Percentiles rank a stretch among this genome's conserved stretches.
Evolutionary conservation across 2,329 filamentous ascomycete genomes (phyloP).

Genomic region (Cladosporium velox): DNA sequence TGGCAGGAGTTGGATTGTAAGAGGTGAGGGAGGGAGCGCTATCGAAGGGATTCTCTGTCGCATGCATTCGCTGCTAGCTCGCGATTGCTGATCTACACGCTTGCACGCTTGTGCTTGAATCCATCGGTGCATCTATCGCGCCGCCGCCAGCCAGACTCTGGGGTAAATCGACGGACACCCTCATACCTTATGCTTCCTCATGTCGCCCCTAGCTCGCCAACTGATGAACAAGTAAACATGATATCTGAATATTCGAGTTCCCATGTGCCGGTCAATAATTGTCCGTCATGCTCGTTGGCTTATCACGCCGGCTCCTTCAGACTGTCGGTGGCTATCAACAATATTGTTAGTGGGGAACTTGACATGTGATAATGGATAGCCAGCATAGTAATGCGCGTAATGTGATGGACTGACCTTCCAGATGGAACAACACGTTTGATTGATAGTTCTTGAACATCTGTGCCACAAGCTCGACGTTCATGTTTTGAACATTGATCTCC

Average conservation of each 20-base stretch:
- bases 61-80: conserved; percentile 10
- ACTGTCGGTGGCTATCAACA: conserved; percentile 71
- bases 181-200: background rate
- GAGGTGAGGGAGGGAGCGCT: background rate
- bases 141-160: background rate
- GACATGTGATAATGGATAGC: background rate
- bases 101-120: background rate
- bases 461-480: conserved; percentile 96
- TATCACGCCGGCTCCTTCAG: conserved; percentile 60
- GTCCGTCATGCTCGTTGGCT: background rate
- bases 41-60: conserved; percentile 1
- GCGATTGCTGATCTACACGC: conserved; percentile 9
- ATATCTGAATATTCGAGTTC: background rate
- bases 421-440: conserved; percentile 93
- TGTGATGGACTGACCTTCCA: conserved; percentile 69
- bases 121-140: background rate
- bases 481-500: conserved; percentile 98
- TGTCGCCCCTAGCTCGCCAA: background rate
- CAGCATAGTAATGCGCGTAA: background rate
- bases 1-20: background rate
- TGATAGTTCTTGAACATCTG: conserved; percentile 99
- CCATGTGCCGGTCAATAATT: background rate
- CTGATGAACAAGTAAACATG: background rate
- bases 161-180: background rate
- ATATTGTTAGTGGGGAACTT: conserved; percentile 9